Evolutionary conservation across 2,329 filamentous ascomycete species (phyloP), one percentile per base, ranked within the genome.

Genomic region (Exophiala alcalophila): DNA sequence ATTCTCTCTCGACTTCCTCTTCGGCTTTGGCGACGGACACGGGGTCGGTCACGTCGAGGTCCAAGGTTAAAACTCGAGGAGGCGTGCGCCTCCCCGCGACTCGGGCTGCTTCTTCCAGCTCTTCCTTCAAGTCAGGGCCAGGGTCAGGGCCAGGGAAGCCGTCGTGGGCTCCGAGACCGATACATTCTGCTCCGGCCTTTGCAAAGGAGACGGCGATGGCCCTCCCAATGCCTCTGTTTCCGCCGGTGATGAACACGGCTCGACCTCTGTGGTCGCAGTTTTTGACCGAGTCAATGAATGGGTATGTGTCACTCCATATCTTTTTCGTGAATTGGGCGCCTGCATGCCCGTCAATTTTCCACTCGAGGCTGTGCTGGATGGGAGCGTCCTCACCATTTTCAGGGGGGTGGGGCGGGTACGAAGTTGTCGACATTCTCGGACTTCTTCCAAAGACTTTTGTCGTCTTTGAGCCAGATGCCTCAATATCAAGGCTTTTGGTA

Each of bases 151-250:
- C 59, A 3, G 61, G 54, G 4, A 76, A 61, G 10, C 61, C 54
- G 3, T 70, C 74, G 18, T 78, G 71, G 1, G 76, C 76, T 4
- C 63, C 69, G 10, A 82, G 61, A 7, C 71, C 72, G 40, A 83
- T 76, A 40, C 52, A 59, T 8, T 64, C 64, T 2, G 60, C 61
- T 1, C 65, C 65, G 5, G 65, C 61, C 30, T 42, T 35, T 2
- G 56, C 59, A 31, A 53, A 60, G 8, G 56, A 53, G 23, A 59
- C 59, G 6, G 61, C 63, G 20, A 64, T 64, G 18, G 59, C 58
- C 28, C 49, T 54, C 2, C 65, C 65, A 11, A 65, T 49, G 5
- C 65, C 65, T 12, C 56, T 58, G 6, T 58, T 59, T 1, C 60
- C 65, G 4, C 65, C 65, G 26, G 52, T 65, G 28, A 68, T 57